Evolutionary conservation across 2,329 filamentous ascomycete genomes (phyloP), one percentile per base, ranked within the genome.

Genomic region (Plectosphaerella sp.): DNA sequence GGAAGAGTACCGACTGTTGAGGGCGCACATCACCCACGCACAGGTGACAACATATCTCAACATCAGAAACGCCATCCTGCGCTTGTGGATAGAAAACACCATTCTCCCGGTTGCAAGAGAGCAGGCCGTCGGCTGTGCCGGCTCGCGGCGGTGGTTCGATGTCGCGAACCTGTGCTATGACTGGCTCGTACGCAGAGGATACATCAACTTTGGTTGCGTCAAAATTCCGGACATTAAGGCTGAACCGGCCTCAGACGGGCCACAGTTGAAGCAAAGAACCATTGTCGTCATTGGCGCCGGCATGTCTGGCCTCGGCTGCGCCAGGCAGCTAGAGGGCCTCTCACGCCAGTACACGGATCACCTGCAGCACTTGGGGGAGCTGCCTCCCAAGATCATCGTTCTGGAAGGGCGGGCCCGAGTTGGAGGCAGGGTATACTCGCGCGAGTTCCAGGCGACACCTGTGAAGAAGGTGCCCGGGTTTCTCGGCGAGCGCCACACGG

Each of bases 1-100:
- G 24, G 86, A 89, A 56, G 94, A 99, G 68, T 92, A 97, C 65
- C 75, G 80, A 54, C 77, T 96, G 54, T 73, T 99, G 41, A 83
- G 89, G 56, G 79, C 89, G 56, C 86, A 95, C 61, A 84, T 99
- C 60, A 96, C 88, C 64, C 86, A 90, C 62, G 79, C 87, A 33
- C 94, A 99, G 69, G 91, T 97, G 59, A 97, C 93, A 3, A 89
- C 91, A 12, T 99, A 99, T 70, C 76, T 99, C 50, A 97, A 97
- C 67, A 94, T 99, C 56, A 83, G 94, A 60, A 99, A 99, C 67
- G 89, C 91, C 15, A 96, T 99, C 54, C 74, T 99, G 50, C 82
- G 94, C 51, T 72, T 97, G 41, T 99, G 94, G 94, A 80, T 89
- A 36, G 83, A 87, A 59, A 96, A 95, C 63, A 91, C 94, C 8